Base-by-base conservation (phyloP, 1,284 basidiomycete genomes). In the Ustilago nuda region DNA sequence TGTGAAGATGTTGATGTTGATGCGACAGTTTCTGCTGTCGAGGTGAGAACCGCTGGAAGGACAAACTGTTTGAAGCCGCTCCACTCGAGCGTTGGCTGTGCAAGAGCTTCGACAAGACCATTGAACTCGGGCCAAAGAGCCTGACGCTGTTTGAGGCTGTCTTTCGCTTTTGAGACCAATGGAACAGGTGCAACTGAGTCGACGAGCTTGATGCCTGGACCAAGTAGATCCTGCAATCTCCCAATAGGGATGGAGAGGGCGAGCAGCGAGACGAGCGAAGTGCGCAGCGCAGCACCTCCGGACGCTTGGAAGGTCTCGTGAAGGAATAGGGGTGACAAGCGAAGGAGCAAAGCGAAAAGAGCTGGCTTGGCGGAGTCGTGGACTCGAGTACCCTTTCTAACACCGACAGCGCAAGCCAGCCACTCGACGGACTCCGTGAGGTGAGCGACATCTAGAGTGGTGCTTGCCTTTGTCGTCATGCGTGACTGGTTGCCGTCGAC, bases 151-250 rank as follows among this genome's bases (percentile, higher is more conserved):
- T 68, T 72, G 19, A 79, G 17, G 5, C 54, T 30, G 8, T 66
- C 54, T 30, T 66, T 62, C 2, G 63, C 43, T 51, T 68, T 62
- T 39, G 54, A 56, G 19, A 62, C 72, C 5, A 60, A 53, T 7
- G 69, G 58, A 5, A 65, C 56, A 8, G 74, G 72, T 1, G 78
- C 62, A 15, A 82, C 65, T 5, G 61, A 66, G 36, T 82, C 81
- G 50, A 84, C 61, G 41, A 80, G 66, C 61, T 79, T 81, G 56
- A 81, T 69, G 3, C 81, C 77, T 2, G 74, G 68, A 13, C 82
- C 77, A n/a, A 84, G 72, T 35, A 84, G 70, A 51, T 85, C 84
- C 59, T 82, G 83, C 15, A 85, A 68, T 12, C 84, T 72, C 2
- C 82, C 84, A 4, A 78, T 65, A 6, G 84, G 84, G 7, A 85